Percentiles rank a stretch among this genome's conserved stretches.
phyloP scores from a whole-genome alignment of 2,329 filamentous ascomycete species.

The Pyricularia sp. region DNA sequence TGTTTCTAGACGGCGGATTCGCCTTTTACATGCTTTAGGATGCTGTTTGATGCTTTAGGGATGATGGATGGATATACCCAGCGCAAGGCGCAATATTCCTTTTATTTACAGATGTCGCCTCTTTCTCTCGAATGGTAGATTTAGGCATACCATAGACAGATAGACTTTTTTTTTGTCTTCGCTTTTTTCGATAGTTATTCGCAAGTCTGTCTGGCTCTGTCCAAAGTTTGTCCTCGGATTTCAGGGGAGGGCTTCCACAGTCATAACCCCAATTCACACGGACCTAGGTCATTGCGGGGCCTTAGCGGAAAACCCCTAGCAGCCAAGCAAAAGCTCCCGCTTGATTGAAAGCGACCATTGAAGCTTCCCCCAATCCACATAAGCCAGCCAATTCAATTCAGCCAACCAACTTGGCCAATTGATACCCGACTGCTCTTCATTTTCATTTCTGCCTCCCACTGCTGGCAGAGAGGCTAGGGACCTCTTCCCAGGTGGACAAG shows the following conservation, averaged over 20 bases:
- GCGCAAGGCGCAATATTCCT: background rate
- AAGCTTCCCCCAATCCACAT: background rate
- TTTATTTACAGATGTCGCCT: background rate
- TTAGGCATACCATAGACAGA: background rate
- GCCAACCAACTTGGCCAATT: background rate
- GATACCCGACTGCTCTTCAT: background rate
- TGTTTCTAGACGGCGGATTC: background rate
- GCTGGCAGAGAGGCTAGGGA: background rate
- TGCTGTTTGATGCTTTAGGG: background rate
- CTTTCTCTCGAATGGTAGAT: background rate
- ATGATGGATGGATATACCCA: background rate
- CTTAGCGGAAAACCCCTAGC: background rate
- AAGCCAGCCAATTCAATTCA: background rate
- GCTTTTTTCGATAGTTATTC: background rate
- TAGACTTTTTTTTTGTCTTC: background rate
- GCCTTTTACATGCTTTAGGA: background rate
- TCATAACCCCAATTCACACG: background rate
- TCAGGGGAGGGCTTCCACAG: background rate
- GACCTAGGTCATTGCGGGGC: background rate
- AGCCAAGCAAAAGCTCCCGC: background rate
- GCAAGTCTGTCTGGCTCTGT: background rate
- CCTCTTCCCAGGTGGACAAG: background rate
- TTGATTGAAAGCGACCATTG: background rate
- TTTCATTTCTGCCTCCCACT: background rate
- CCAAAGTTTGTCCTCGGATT: background rate